These are phyloP conservation scores for Pterulicium gracile DNA, from an alignment of 1,284 basidiomycete species.

Conservation along the genomic window DNA sequence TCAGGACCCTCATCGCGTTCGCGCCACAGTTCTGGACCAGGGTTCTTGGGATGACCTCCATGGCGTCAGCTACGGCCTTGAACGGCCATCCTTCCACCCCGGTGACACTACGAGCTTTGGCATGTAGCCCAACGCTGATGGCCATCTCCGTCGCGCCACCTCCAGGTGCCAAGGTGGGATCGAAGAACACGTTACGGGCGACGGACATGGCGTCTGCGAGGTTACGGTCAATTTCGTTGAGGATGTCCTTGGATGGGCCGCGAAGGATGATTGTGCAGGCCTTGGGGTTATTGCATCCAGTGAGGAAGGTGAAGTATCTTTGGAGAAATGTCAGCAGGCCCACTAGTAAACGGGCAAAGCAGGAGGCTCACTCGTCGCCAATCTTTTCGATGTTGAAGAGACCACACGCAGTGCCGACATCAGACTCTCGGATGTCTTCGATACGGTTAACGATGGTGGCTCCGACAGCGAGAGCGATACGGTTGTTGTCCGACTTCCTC, in stretches of 20 bases:
- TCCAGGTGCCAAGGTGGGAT: constrained; percentile 85
- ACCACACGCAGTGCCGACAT: constrained; percentile 90
- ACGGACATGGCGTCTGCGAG: constrained; percentile 97
- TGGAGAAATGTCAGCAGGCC: constrained; percentile 1
- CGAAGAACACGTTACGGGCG: constrained; percentile 94
- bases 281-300: constrained; percentile 87
- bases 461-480: constrained; percentile 91
- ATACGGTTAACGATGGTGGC: constrained; percentile 96
- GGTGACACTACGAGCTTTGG: constrained; percentile 66
- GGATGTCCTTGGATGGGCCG: constrained; percentile 94
- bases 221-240: constrained; percentile 98
- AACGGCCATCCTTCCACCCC: constrained; percentile 90
- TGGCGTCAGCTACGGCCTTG: constrained; percentile 87
- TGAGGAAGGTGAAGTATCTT: constrained; percentile 97
- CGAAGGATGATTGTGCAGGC: constrained; percentile 98
- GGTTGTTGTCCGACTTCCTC: constrained; percentile 98
- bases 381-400: constrained; percentile 96
- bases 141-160: constrained; percentile 99
- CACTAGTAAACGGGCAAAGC: constrained; percentile 3
- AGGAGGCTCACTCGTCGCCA: constrained; percentile 78
- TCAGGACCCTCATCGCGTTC: constrained; percentile 88
- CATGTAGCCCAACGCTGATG: constrained; percentile 82
- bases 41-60: constrained; percentile 96
- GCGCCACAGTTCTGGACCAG: constrained; percentile 94
- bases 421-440: constrained; percentile 87